A percentile compares a stretch with the other conserved stretches of the same genome.
phyloP scores from a whole-genome alignment of 202 grass and related monocot species.

The Panicum hallii region DNA sequence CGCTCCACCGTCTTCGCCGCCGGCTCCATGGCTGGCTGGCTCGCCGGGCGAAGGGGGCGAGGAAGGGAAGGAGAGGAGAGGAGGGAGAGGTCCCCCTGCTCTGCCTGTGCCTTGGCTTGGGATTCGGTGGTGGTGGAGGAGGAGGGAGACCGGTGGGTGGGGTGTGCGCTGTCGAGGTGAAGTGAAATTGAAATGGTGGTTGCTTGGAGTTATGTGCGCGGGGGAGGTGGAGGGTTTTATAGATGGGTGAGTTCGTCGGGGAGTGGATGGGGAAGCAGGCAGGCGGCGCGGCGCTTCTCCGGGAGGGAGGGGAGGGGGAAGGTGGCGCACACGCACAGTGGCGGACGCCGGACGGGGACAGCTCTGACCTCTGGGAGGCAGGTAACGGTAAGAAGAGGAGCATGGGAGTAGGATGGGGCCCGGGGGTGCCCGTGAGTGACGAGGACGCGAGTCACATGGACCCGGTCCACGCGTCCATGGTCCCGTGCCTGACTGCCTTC shows the following conservation, averaged over 20 bases:
- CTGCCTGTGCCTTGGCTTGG: neutral
- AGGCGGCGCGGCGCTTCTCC: neutral
- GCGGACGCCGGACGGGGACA: neutral
- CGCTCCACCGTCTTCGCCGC: constrained; percentile 57
- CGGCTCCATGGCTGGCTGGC: neutral
- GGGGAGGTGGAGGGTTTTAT: constrained; percentile 33
- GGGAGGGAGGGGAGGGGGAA: neutral
- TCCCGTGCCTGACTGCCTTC: no score
- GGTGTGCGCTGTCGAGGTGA: constrained; percentile 27
- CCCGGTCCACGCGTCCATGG: neutral
- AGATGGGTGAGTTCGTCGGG: constrained; percentile 7
- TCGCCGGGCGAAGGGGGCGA: neutral
- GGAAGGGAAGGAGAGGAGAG: no score
- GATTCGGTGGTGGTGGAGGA: neutral
- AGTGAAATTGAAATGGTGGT: neutral
- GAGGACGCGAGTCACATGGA: neutral
- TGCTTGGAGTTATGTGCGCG: neutral
- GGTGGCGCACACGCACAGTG: neutral
- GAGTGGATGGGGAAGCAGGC: neutral
- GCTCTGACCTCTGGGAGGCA: no score
- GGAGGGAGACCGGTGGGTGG: neutral
- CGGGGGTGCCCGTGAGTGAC: neutral
- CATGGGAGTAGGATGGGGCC: no score
- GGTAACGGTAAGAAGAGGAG: neutral
- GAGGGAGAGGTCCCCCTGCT: neutral